These are phyloP conservation scores for Suillus subluteus DNA, from an alignment of 768 basidiomycete species.

Conservation along the genomic window DNA sequence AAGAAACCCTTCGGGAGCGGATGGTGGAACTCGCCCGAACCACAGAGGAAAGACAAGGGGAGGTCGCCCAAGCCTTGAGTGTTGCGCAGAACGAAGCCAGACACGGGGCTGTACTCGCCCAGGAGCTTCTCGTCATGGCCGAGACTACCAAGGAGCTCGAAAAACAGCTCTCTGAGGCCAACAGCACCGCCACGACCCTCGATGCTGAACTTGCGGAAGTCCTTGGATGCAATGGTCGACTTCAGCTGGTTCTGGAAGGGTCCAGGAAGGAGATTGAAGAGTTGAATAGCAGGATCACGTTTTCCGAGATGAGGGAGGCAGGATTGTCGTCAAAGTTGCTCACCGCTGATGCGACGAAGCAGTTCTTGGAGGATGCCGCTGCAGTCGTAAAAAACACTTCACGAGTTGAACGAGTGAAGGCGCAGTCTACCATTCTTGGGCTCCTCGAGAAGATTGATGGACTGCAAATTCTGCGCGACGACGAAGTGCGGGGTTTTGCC, in stretches of 20 bases:
- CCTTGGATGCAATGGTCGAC: background rate
- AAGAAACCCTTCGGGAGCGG: constrained; percentile 14
- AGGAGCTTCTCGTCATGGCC: constrained; percentile 2
- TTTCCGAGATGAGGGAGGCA: constrained; percentile 1
- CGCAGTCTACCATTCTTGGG: constrained; percentile 13
- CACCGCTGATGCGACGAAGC: background rate
- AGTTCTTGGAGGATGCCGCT: background rate
- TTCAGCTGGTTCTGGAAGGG: background rate
- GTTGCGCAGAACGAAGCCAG: background rate
- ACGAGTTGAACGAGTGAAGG: constrained; percentile 9
- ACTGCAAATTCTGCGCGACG: constrained; percentile 13
- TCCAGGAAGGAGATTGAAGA: constrained; percentile 3
- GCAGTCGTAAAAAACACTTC: background rate
- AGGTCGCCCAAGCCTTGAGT: constrained; percentile 1
- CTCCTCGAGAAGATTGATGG: constrained; percentile 16
- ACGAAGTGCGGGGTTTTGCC: constrained; percentile 2
- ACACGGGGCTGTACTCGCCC: background rate
- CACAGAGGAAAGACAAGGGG: constrained; percentile 15
- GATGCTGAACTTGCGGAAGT: background rate
- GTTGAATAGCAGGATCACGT: background rate
- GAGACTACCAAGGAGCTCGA: background rate
- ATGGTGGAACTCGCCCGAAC: constrained; percentile 14
- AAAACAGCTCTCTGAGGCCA: background rate
- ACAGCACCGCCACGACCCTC: background rate
- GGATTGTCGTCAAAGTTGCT: constrained; percentile 7